Percentiles rank a stretch among this genome's conserved stretches.
Conservation (phyloP, 2,329 filamentous ascomycete species). For the Cryphonectria parasitica region DNA sequence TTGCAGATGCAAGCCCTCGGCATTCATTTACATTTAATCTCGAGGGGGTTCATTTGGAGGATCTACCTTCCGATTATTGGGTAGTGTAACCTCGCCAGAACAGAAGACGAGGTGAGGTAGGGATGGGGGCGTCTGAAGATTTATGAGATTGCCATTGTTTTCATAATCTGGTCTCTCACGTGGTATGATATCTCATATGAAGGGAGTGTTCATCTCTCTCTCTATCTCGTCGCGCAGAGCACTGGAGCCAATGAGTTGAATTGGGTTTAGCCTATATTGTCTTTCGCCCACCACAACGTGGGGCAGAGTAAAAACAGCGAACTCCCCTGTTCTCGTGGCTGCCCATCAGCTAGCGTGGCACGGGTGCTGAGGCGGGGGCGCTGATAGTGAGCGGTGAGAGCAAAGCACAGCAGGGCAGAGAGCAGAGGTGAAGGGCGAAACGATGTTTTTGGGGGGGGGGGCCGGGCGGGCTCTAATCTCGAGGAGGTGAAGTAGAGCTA, state of each 20-base stretch:
- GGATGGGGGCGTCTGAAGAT: neutral
- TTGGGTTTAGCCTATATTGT: neutral
- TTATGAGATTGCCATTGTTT: neutral
- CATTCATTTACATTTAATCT: neutral
- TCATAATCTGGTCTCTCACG: neutral
- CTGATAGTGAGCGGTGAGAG: neutral
- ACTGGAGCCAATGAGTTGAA: neutral
- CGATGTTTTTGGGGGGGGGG: too few relatives aligned
- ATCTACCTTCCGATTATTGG: too few relatives aligned
- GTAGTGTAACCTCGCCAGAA: neutral
- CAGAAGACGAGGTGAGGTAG: neutral
- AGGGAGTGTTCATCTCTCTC: neutral
- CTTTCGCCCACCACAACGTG: neutral
- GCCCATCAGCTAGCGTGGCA: neutral
- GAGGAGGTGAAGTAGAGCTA: neutral
- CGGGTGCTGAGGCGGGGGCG: neutral
- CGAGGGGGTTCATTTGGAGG: neutral
- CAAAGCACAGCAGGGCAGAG: too few relatives aligned
- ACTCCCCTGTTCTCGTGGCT: neutral
- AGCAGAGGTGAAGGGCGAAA: too few relatives aligned
- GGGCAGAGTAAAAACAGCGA: too few relatives aligned
- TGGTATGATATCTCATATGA: neutral
- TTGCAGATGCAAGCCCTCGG: neutral
- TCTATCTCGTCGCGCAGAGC: neutral
- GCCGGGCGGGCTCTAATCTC: neutral